Conservation (phyloP, 768 basidiomycete genomes). For the Rhodotorula graminis region DNA sequence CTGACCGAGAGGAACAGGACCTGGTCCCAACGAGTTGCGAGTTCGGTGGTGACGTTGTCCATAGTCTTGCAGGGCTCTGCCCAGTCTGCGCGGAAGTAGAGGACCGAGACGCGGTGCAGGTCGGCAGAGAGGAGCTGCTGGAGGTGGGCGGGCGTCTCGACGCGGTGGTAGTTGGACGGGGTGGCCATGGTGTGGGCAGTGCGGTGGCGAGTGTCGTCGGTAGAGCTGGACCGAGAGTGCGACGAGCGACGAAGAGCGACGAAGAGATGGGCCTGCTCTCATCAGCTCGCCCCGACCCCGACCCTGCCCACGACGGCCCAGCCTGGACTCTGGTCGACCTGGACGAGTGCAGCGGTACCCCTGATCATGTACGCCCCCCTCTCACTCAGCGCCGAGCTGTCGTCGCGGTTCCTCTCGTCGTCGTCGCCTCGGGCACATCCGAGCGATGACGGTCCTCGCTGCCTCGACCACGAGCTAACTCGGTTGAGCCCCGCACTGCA, state of each 20-base stretch:
- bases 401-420: too few relatives aligned
- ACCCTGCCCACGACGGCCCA: too few relatives aligned
- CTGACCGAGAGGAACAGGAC: constrained; percentile 70
- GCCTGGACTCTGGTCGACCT: too few relatives aligned
- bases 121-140: constrained; percentile 68
- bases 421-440: too few relatives aligned
- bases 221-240: neutral
- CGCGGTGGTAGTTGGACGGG: constrained; percentile 37
- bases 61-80: constrained; percentile 85
- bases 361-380: too few relatives aligned
- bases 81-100: constrained; percentile 93
- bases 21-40: constrained; percentile 65
- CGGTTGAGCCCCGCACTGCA: too few relatives aligned
- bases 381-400: too few relatives aligned
- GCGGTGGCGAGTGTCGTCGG: neutral
- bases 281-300: too few relatives aligned
- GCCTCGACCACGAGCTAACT: too few relatives aligned
- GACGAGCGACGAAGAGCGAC: neutral
- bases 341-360: too few relatives aligned
- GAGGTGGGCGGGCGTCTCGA: constrained; percentile 67
- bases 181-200: neutral
- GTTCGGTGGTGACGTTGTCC: constrained; percentile 69
- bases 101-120: constrained; percentile 71
- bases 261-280: too few relatives aligned
- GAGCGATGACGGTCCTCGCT: too few relatives aligned